Conservation (phyloP, 345 rosid genomes). For the Salix dunnii region DNA sequence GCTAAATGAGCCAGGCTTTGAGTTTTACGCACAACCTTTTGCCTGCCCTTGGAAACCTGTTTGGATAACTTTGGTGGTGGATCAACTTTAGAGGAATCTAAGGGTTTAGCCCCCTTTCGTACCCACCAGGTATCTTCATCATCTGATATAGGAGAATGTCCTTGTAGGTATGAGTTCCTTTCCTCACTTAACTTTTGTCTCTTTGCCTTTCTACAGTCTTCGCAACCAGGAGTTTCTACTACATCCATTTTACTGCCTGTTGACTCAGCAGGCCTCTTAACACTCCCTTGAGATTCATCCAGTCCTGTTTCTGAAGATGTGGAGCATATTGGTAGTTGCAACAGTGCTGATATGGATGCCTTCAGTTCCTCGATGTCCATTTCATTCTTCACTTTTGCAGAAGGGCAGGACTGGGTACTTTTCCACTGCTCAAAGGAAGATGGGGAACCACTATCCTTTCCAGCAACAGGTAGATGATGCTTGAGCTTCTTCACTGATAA, state of each 20-base stretch:
- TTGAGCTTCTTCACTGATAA: constrained; percentile 9
- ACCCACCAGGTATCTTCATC: constrained; percentile 97
- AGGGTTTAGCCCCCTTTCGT: constrained; percentile 60
- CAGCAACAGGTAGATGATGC: background rate
- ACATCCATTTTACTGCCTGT: constrained; percentile 14
- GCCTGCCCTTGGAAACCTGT: constrained; percentile 80
- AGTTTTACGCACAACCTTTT: constrained; percentile 76
- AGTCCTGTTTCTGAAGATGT: constrained; percentile 39
- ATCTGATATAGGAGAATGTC: constrained; percentile 64
- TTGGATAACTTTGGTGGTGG: constrained; percentile 57
- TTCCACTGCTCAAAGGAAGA: constrained; percentile 19
- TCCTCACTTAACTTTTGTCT: constrained; percentile 50
- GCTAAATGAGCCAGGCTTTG: constrained; percentile 90
- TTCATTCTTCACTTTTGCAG: constrained; percentile 41
- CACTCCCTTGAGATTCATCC: constrained; percentile 69
- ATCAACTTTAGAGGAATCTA: constrained; percentile 64
- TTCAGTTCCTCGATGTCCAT: constrained; percentile 52
- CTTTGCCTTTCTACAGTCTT: constrained; percentile 73
- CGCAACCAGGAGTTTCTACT: constrained; percentile 78
- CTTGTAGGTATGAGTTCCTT: constrained; percentile 56
- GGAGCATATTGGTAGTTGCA: constrained; percentile 60
- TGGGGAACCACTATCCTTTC: constrained; percentile 17
- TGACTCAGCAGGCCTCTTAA: constrained; percentile 52
- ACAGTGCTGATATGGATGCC: constrained; percentile 56
- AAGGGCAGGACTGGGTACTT: constrained; percentile 8